These are phyloP conservation scores for Rosa rugosa DNA, from an alignment of 306 rosid species.

Conservation along the genomic window DNA sequence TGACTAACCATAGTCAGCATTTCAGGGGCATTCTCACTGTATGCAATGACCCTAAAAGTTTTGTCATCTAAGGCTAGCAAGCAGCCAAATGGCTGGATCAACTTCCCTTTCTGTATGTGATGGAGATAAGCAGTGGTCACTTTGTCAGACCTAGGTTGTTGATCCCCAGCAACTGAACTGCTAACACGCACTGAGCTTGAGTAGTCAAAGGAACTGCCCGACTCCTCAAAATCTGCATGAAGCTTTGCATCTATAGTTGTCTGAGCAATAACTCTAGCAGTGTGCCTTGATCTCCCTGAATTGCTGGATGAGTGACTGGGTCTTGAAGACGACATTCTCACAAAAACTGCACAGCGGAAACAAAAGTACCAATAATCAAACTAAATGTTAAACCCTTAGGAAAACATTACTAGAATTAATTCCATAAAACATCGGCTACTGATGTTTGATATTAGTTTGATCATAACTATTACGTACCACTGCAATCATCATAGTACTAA, in stretches of 20 bases:
- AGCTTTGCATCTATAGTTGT: constrained; percentile 91
- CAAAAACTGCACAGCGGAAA: constrained; percentile 32
- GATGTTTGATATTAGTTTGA: not conserved
- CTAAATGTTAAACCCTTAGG: not conserved
- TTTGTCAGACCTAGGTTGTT: constrained; percentile 66
- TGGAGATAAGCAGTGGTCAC: constrained; percentile 89
- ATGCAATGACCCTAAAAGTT: constrained; percentile 81
- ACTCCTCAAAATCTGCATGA: constrained; percentile 83
- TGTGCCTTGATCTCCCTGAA: constrained; percentile 77
- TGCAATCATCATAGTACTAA: not conserved
- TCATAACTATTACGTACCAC: not conserved
- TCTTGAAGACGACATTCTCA: constrained; percentile 77
- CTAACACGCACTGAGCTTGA: constrained; percentile 66
- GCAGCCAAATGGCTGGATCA: constrained; percentile 92
- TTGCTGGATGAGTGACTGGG: constrained; percentile 77
- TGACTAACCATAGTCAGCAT: constrained; percentile 89
- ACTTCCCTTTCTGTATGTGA: constrained; percentile 83
- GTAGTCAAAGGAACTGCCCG: constrained; percentile 88
- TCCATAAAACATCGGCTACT: not conserved
- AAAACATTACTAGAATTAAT: constrained; percentile 13
- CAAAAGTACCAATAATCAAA: constrained; percentile 16
- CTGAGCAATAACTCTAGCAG: constrained; percentile 77
- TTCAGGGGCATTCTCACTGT: constrained; percentile 95
- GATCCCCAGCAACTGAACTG: constrained; percentile 43
- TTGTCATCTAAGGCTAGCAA: constrained; percentile 87